Evolutionary conservation across 73 alveolate species (phyloP), one percentile per base, ranked within the genome.

Genomic region (Paramecium octaurelia): DNA sequence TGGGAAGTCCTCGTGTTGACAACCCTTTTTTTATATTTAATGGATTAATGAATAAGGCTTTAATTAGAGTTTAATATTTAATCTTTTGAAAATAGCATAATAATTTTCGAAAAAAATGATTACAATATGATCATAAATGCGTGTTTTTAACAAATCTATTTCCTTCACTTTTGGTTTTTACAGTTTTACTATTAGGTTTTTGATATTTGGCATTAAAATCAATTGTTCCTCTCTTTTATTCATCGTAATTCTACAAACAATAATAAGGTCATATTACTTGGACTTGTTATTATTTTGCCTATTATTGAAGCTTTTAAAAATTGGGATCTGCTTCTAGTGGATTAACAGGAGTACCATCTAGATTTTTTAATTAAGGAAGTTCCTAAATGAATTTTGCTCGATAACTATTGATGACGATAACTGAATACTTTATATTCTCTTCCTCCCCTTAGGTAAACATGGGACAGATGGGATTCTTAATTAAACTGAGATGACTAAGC

Each of bases 1-100:
- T 97, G 99, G 99, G 99, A 98, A 97, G 97, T 97, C 99, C 99
- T 85, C 92, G 97, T 96, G 98, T 95, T 86, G 98, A 96, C 92
- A 96, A 96, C 98, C 92, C 80, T 71, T 94, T 94, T 95, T 92
- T 36, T 27, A 27, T 27, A n/a, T n/a, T n/a, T n/a, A n/a, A n/a
- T 27, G 31, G 31, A 27, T 27, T 27, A 27, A 27, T 27, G 1
- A 1, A 1, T 1, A 27, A 27, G 31, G 31, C 31, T 27, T 27
- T 83, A 18, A 54, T 54, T 18, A 54, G 48, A 12, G n/a, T 3
- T 8, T 40, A 40, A 40, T 40, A 40, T 7, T 40, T 40, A 40
- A 40, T 40, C 16, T 8, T 7, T 8, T 7, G 8, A 40, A 40
- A 7, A 6, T 40, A 40, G 4, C 8, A 40, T 40, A 40, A 40